Evolutionary conservation across 306 rosid genomes (phyloP), one percentile per base, ranked within the genome.

Genomic region (Ochetophila trinervis): DNA sequence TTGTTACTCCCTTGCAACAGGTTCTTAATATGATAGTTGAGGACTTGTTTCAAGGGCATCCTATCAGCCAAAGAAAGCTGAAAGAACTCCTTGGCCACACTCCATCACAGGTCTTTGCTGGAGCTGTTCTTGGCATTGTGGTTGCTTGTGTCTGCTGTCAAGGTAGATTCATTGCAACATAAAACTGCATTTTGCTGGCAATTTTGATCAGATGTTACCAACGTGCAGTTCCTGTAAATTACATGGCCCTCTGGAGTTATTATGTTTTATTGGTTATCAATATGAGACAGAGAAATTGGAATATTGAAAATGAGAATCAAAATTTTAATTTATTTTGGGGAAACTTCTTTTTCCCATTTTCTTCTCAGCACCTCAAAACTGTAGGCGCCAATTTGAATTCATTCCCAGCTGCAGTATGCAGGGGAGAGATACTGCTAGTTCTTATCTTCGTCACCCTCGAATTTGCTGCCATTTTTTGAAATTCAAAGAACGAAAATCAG

Each of bases 31-130:
- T 88, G 90, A 89, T 91, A 14, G 87, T 91, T n/a, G 88, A 82
- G 67, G 91, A 88, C 83, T 74, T 91, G 74, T 91, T 91, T 66
- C 71, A 86, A 76, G 97, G 95, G 61, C 97, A 91, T 80, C 96
- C 96, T 8, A 80, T 91, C 62, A 81, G 96, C 83, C 78, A 91
- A 78, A 88, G 91, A 56, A 91, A 91, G 78, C 91, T 91, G 8
- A 91, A 91, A 76, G 97, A 88, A 72, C 89, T 91, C 69, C 89
- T 91, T 55, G 97, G 96, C 63, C 96, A 91, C 79, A 86, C 95
- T 18, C 96, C 88, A 15, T 91, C 95, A 30, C 97, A 91, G 78
- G 97, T 91, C 22, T 63, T 91, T 60, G 95, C 78, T 7, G 97
- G 97, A 72, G 96, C 97, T 74, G 24, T 91, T 35, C 87, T 91